Evolutionary conservation across 805 yeast genomes (phyloP), one percentile per base, ranked within the genome.

Genomic region (Barnettozyma salicaria): DNA sequence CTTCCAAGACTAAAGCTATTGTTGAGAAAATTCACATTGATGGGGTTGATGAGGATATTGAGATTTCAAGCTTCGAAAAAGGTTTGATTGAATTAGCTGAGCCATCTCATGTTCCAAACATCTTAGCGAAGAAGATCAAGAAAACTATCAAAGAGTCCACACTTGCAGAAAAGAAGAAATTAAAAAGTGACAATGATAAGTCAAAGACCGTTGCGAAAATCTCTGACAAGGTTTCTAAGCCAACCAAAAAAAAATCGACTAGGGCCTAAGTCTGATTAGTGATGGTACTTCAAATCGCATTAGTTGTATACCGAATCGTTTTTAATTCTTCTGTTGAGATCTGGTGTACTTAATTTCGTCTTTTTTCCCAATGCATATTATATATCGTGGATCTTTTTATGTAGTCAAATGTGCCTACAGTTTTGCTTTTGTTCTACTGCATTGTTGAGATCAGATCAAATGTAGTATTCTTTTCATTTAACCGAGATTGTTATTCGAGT

Each of bases 61-160:
- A 68, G 47, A 62, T 78, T 35, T 64, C 83, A 34, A 61, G 68
- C 19, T 82, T 83, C 59, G 94, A 84, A 48, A 74, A 74, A 55
- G 87, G 87, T 28, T 74, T 89, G 64, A 70, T 85, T 54, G 96
- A 89, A 66, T 84, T 88, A 48, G 81, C 82, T 39, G 81, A 80
- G 49, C 88, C 84, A 44, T 79, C 76, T 17, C 89, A 77, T 40
- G 63, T 80, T 40, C 65, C 72, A 29, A 68, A 73, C 50, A 65
- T 82, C 42, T 69, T 84, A 57, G 78, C 80, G 32, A 71, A 74
- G 48, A 73, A 76, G 55, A 61, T 69, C 42, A 67, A 65, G 42
- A 58, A 63, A 39, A 64, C 67, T 12, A 59, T 59, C 48, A 60
- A 62, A 49, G 39, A 45, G 34, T 43, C 52, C 12, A 45, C 52